These are phyloP conservation scores for Ceratobasidium theobromae DNA, from an alignment of 1,284 basidiomycete genomes.

Conservation along the genomic window DNA sequence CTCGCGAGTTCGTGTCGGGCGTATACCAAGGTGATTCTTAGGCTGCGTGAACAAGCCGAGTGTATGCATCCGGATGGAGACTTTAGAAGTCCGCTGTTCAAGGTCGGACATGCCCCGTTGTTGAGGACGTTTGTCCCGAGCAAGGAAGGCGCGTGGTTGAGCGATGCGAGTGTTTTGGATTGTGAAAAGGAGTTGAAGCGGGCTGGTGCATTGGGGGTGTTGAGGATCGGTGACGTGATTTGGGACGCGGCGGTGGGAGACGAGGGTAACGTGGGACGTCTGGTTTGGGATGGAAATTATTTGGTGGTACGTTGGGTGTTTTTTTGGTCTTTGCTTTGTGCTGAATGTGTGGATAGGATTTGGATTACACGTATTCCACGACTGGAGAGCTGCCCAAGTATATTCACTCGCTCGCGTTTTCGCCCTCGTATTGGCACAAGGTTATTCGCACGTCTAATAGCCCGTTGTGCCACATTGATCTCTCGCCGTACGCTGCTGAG, in stretches of 20 bases:
- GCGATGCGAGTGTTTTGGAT: conserved; percentile 70
- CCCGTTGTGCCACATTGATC: conserved; percentile 69
- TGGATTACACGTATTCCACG: conserved; percentile 74
- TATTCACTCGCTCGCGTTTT: conserved; percentile 70
- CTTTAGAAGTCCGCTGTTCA: conserved; percentile 60
- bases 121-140: conserved; percentile 77
- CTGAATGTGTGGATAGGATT: conserved; percentile 53
- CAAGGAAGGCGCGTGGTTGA: conserved; percentile 78
- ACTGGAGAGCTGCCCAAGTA: conserved; percentile 75
- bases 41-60: conserved; percentile 73
- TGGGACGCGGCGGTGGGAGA: conserved; percentile 82
- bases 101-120: conserved; percentile 65
- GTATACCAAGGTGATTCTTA: conserved; percentile 71
- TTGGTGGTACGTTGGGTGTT: conserved; percentile 67
- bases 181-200: conserved; percentile 74
- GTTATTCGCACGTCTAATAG: conserved; percentile 70
- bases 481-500: conserved; percentile 72
- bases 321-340: not conserved
- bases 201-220: conserved; percentile 57
- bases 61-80: conserved; percentile 39
- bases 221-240: conserved; percentile 73
- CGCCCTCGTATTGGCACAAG: conserved; percentile 81
- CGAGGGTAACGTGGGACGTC: conserved; percentile 72
- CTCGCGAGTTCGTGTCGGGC: conserved; percentile 63
- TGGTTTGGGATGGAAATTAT: conserved; percentile 82